phyloP scores from a whole-genome alignment of 305 asterid species.

The Withania somnifera region DNA sequence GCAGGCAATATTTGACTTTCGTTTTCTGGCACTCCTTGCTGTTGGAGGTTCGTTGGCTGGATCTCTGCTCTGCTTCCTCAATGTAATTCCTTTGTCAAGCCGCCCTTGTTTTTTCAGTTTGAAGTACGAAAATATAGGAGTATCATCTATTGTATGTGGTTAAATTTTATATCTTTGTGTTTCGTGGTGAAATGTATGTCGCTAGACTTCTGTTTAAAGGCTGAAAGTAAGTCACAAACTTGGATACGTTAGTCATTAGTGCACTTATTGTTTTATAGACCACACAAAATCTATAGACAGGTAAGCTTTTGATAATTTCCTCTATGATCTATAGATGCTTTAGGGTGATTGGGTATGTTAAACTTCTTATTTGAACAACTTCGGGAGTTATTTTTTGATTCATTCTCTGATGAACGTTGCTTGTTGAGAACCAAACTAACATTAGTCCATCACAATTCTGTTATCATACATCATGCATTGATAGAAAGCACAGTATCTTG shows the following conservation, averaged over 20 bases:
- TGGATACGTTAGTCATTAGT: neutral
- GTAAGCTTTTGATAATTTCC: neutral
- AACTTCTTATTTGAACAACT: neutral
- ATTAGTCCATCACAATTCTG: neutral
- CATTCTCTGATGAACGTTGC: neutral
- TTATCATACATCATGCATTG: neutral
- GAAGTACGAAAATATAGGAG: neutral
- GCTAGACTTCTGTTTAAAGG: neutral
- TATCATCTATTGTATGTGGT: neutral
- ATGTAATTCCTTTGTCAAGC: constrained; percentile 32
- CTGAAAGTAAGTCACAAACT: neutral
- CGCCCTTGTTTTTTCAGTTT: neutral
- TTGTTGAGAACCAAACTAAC: neutral
- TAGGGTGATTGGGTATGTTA: neutral
- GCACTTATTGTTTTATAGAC: neutral
- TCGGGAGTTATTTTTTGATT: neutral
- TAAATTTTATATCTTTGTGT: neutral
- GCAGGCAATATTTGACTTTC: constrained; percentile 72
- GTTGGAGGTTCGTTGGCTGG: constrained; percentile 83
- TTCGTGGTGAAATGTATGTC: neutral
- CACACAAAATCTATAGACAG: neutral
- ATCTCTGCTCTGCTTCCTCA: constrained; percentile 77
- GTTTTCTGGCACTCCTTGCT: constrained; percentile 79
- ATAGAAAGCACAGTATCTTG: neutral
- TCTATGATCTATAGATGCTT: neutral